Evolutionary conservation across 2,329 filamentous ascomycete genomes (phyloP).

Genomic region (Neopestalotiopsis clavispora): DNA sequence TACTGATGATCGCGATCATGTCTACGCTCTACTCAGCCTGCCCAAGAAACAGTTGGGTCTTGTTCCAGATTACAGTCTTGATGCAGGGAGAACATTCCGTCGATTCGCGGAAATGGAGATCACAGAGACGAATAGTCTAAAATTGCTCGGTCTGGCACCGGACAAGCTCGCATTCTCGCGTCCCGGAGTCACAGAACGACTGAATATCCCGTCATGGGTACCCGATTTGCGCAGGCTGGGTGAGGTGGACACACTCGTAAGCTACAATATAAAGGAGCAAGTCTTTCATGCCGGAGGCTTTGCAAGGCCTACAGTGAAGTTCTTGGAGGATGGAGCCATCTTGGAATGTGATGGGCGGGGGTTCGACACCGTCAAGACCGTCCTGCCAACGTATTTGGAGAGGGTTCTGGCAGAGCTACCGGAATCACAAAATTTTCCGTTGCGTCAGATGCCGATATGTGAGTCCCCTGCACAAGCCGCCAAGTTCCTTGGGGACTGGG

Average conservation of each 20-base stretch:
- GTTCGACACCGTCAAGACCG: not conserved
- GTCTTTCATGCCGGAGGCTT: constrained; percentile 2
- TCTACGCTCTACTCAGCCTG: constrained; percentile 20
- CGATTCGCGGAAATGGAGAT: not conserved
- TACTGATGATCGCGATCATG: constrained; percentile 20
- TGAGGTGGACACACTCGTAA: not conserved
- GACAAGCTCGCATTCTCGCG: not conserved
- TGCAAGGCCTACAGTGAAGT: not conserved
- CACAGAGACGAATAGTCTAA: not conserved
- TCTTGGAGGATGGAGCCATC: not conserved
- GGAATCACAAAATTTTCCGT: not conserved
- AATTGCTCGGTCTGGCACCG: constrained; percentile 6
- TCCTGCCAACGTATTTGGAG: not conserved
- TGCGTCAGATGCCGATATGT: not conserved
- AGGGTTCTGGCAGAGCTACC: not conserved
- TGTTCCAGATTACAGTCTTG: not conserved
- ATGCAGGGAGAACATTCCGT: not conserved
- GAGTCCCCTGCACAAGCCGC: not conserved
- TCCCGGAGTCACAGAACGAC: not conserved
- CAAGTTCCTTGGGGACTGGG: not conserved
- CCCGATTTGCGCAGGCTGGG: not conserved
- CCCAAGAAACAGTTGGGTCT: not conserved
- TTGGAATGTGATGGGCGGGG: not conserved
- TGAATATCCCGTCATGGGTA: constrained; percentile 7
- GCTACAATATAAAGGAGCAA: not conserved